Base-by-base conservation (phyloP, 208 protist genomes). In the Baffinella frigidus region DNA sequence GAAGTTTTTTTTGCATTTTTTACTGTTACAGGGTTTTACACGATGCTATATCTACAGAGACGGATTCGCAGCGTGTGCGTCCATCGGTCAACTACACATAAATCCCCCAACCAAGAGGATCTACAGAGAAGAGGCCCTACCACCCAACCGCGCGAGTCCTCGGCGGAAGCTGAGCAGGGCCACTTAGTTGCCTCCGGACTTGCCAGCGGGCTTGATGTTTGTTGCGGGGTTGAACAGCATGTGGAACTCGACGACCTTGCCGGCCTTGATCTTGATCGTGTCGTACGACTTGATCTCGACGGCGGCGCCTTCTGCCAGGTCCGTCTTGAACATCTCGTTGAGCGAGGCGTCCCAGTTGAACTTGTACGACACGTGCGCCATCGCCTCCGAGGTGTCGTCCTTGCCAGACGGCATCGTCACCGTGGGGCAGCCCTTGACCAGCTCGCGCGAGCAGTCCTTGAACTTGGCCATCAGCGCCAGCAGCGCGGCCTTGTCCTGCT, bases 251-350 rank as follows among this genome's bases (percentile, higher is more conserved):
- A 73, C 72, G 10, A 90, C 27, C 83, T 90, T 90, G 83, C 64
- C 64, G 14, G 35, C 5, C 83, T 90, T 90, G 11, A 90, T 50
- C 38, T 14, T 90, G n/a, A 90, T 24, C 5, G 27, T 17, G 56
- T 90, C 83, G 43, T 72, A 90, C 30, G 56, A 67, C 24, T 35
- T 89, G 30, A 90, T 17, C 83, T 73, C 83, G 3, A 90, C 83
- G 24, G n/a, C 50, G 10, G 83, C 73, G 61, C n/a, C 64, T 1
- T 90, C 83, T 9, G 83, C 83, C 17, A 90, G 73, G 51, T 90
- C 62, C n/a, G 72, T 20, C 83, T 90, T 90, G 64, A 90, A 90
- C 64, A 77, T 10, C 36, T 90, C 83, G 83, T 90, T 90, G 50
- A 90, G 50, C 27, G 50, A 9, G 14, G 83, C 56, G 27, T 10